Evolutionary conservation across 2,329 filamentous ascomycete genomes (phyloP), one percentile per base, ranked within the genome.

Genomic region (Colletotrichum euphorbiae): DNA sequence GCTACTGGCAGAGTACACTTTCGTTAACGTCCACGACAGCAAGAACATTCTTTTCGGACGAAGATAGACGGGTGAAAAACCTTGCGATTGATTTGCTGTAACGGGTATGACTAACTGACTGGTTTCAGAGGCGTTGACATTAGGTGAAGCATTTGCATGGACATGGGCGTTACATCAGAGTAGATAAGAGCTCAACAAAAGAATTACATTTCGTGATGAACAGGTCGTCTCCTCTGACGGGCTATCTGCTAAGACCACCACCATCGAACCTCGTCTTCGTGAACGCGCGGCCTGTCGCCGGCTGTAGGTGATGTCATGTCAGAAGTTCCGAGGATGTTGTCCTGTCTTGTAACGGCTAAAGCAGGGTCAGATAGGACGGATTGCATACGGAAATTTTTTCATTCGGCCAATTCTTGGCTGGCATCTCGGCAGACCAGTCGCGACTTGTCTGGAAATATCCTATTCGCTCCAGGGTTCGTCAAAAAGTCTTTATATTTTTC

Each of bases 21-120:
- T 74, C 52, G 52, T 74, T 33, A 73, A 74, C 33, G 71, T 71
- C 6, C 60, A 72, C 9, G 71, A 73, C 59, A 65, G 48, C 19
- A 66, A 64, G 38, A 71, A 60, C 17, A 13, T 71, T 19, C 6
- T 71, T 3, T 69, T 69, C 15, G 61, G 31, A 9, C n/a, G 38
- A 12, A 56, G 55, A 15, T 68, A 38, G 17, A 28, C 7, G 19
- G 19, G 31, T 13, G n/a, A 13, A 12, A n/a, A 28, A 1, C 15
- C 19, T 7, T 24, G 12, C 21, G 11, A 21, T 28, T 58, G 28
- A 13, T 46, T 42, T 56, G 17, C 19, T 42, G 6, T n/a, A 38
- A 38, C 28, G 28, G 38, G 21, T 33, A n/a, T 19, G 9, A 36
- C 17, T 19, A n/a, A 36, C 17, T 40, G 17, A 6, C 33, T 24